Conservation (phyloP, 2,329 filamentous ascomycete species). For the Cladophialophora exuberans region DNA sequence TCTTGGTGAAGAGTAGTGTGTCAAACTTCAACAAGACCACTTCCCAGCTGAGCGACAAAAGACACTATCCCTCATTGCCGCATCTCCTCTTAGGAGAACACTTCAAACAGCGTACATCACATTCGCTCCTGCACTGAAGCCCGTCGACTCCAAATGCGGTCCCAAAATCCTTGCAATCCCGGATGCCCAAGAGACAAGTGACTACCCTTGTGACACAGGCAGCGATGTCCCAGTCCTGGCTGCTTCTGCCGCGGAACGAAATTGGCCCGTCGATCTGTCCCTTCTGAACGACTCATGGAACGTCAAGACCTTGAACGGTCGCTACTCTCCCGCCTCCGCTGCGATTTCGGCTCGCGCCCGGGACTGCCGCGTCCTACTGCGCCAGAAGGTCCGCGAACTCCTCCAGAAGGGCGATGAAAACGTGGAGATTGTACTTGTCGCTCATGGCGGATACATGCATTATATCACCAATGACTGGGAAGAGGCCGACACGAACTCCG, state of each 20-base stretch:
- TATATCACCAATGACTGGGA: conserved; percentile 83
- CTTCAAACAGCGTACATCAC: conserved; percentile 74
- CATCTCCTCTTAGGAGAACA: conserved; percentile 79
- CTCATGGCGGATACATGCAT: conserved; percentile 82
- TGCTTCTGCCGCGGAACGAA: conserved; percentile 61
- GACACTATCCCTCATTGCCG: conserved; percentile 65
- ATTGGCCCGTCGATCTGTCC: conserved; percentile 63
- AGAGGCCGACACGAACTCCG: conserved; percentile 45
- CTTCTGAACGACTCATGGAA: conserved; percentile 71
- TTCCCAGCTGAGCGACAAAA: conserved; percentile 60
- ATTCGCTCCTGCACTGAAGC: conserved; percentile 63
- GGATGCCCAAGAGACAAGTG: conserved; percentile 76
- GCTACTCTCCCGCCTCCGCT: conserved; percentile 49
- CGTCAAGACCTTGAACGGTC: conserved; percentile 57
- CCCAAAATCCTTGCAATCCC: conserved; percentile 68
- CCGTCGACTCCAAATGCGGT: conserved; percentile 44
- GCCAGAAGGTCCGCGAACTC: conserved; percentile 60
- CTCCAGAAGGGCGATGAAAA: conserved; percentile 58
- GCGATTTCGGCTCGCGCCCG: conserved; percentile 65
- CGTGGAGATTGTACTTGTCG: conserved; percentile 72
- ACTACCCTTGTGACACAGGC: conserved; percentile 76
- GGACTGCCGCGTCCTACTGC: conserved; percentile 63
- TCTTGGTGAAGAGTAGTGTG: conserved; percentile 76
- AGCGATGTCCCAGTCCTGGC: conserved; percentile 58
- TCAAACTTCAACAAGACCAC: conserved; percentile 54